Base-by-base conservation (phyloP, 768 basidiomycete species). In the Gelatoporia subvermispora region DNA sequence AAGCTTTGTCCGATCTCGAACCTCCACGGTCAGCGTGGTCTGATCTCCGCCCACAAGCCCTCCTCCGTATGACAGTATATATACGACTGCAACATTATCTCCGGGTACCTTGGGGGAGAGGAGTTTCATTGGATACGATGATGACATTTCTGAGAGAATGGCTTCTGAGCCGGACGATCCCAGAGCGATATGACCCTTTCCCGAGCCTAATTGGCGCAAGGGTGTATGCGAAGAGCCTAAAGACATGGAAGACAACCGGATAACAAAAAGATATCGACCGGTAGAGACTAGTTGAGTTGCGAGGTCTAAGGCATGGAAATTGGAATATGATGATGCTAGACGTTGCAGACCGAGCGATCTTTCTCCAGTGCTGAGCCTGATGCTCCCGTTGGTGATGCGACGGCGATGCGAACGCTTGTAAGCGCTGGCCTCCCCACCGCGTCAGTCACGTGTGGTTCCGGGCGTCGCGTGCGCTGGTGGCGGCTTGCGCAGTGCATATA, bases 31-130 rank as follows among this genome's bases (percentile, higher is more conserved):
- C 11, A 97, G 63, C 38, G 74, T 65, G 43, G 96, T 71, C 22
- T 72, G 66, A 68, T 98, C 94, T 0, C 93, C 93, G 4, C 85
- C 82, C 34, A 98, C 88, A 9, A 98, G 75, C 2, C 94, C 94
- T 10, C 94, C 94, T 0, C 94, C 94, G 57, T 97, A 98, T 31
- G 81, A 83, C 49, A 97, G 64, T 16, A 89, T 71, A 57, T 96
- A 97, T 16, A 81, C 82, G 43, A 88, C 68, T 9, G 79, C 86
- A 25, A 90, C 72, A 4, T 70, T 65, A 24, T 71, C 67, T 35
- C 69, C 67, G 35, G 67, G 53, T 9, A 80, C 67, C 41, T 75
- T 74, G 2, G 92, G 90, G 2, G 92, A 85, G 48, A 94, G 70
- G 28, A 96, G 79, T 64, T 95, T 95, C 58, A 96, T 72, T 8